Percentiles rank a stretch among this genome's conserved stretches.
Conservation (phyloP, 2,329 filamentous ascomycete species). For the Waltergamsia citrina region DNA sequence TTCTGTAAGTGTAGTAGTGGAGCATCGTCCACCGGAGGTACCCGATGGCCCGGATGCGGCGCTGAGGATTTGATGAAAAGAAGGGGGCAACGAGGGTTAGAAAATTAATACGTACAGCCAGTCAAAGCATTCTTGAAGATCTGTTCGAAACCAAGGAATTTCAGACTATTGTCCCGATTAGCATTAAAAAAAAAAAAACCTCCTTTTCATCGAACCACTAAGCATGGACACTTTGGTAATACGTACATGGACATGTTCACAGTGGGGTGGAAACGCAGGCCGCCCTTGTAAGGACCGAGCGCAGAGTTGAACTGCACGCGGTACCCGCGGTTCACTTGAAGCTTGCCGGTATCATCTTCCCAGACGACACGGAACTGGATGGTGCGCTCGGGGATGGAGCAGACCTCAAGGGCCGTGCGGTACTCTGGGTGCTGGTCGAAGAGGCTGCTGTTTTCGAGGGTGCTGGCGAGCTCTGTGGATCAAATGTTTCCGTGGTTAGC, state of each 20-base stretch:
- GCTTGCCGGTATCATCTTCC: conserved; percentile 85
- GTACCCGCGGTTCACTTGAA: conserved; percentile 91
- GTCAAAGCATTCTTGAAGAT: conserved; percentile 99
- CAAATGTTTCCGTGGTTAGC: no score
- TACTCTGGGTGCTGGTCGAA: conserved; percentile 94
- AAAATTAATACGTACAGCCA: conserved; percentile 54
- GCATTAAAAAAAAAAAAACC: conserved; percentile 9
- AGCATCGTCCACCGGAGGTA: no score
- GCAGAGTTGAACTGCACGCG: conserved; percentile 98
- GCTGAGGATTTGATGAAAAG: no score
- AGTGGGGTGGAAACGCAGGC: conserved; percentile 86
- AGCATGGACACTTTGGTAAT: neutral
- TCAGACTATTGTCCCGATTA: conserved; percentile 47
- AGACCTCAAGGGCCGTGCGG: conserved; percentile 79
- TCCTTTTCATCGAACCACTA: neutral
- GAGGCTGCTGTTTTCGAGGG: conserved; percentile 86
- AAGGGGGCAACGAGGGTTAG: neutral
- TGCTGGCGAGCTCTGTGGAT: conserved; percentile 77
- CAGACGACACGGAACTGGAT: conserved; percentile 97
- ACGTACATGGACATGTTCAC: conserved; percentile 62
- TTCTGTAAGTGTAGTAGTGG: no score
- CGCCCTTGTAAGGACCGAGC: conserved; percentile 95
- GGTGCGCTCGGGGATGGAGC: conserved; percentile 85
- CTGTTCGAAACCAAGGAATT: conserved; percentile 98
- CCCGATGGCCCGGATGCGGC: no score